Base-by-base conservation (phyloP, 2,329 filamentous ascomycete species). In the Corinectria fuckeliana region DNA sequence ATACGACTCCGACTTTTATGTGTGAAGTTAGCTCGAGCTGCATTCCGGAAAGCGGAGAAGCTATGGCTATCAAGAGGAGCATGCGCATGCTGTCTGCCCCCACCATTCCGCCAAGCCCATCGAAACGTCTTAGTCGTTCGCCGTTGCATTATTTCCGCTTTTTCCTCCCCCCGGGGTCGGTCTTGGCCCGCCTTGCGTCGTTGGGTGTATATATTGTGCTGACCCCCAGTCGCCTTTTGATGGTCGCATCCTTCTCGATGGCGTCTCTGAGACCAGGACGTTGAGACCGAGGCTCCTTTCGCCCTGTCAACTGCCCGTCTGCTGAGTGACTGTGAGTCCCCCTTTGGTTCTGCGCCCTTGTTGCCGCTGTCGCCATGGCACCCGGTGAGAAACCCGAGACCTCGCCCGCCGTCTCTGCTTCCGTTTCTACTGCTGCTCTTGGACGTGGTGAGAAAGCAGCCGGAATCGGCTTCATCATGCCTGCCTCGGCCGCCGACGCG, bases 11-110 rank as follows among this genome's bases (percentile, higher is more conserved):
- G 23, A 23, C 16, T 4, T 5, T 14, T 23, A n/a, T 26, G 14
- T 26, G 11, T 25, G 6, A 7, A 44, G 14, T n/a, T 26, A n/a
- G 41, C 41, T 16, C 5, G 16, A 14, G 14, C 25, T 44, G 23
- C 20, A 10, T 42, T 25, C 39, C 39, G 38, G 11, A 25, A 8
- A 42, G 20, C 14, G 21, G 39, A 5, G 14, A 14, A 11, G n/a
- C 39, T 7, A 13, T 25, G 39, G 39, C 13, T 21, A 21, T 25
- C 4, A 20, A n/a, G 32, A 39, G 13, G 39, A 41, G 26, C n/a
- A 44, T 44, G 21, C 36, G n/a, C 18, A 47, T 49, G 50, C 61
- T 50, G n/a, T 14, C 47, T 49, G 50, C 61, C 64, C 64, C 64
- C 64, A 66, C 64, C 39, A 16, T 5, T 6, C 20, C 21, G 25